A percentile compares a stretch with the other conserved stretches of the same genome.
Evolutionary conservation across 2,329 filamentous ascomycete species (phyloP).

Genomic region (Whalleya microplaca): DNA sequence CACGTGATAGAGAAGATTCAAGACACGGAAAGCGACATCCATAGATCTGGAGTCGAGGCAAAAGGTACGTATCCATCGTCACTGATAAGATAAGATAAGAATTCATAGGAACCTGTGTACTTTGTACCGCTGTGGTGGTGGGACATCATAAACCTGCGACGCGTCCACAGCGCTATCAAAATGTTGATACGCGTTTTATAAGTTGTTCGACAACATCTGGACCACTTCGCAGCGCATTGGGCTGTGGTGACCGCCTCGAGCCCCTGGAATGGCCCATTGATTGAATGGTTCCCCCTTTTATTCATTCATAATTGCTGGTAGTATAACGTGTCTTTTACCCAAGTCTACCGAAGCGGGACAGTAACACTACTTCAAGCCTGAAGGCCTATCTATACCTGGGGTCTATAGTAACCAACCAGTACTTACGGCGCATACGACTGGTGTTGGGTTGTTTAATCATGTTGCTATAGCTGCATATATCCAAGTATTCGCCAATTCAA

Average conservation of each 20-base stretch:
- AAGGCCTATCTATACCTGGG: background rate
- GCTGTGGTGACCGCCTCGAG: background rate
- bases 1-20: background rate
- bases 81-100: constrained; percentile 20
- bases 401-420: background rate
- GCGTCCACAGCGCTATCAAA: constrained; percentile 18
- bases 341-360: background rate
- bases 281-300: background rate
- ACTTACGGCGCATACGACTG: constrained; percentile 2
- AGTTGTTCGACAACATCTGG: constrained; percentile 3
- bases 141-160: background rate
- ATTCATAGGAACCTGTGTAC: background rate
- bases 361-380: background rate
- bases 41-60: background rate
- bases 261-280: background rate
- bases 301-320: background rate
- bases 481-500: too few species aligned
- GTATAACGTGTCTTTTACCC: background rate
- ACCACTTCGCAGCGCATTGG: background rate
- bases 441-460: constrained; percentile 7
- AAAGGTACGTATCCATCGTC: background rate
- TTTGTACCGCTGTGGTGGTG: too few species aligned
- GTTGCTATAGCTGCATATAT: constrained; percentile 6
- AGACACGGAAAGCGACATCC: too few species aligned
- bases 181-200: constrained; percentile 15